Evolutionary conservation across 768 basidiomycete species (phyloP).

Genomic region (Auriculariales sp.): DNA sequence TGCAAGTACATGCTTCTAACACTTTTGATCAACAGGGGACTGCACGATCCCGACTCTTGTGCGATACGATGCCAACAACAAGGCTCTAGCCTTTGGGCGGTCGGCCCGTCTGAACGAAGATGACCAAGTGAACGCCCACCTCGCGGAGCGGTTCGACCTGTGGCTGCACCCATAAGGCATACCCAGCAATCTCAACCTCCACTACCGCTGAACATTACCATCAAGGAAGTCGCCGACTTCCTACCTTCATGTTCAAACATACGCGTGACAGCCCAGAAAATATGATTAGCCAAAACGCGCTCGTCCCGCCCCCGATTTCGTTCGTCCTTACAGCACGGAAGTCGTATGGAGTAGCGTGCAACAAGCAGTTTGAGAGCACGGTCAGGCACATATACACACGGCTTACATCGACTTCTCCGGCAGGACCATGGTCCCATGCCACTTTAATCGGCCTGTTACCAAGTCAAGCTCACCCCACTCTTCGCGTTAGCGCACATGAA

Average conservation of each 20-base stretch:
- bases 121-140: neutral
- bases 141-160: neutral
- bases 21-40: too few relatives aligned
- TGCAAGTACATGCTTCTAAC: neutral
- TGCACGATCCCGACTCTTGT: neutral
- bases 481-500: too few relatives aligned
- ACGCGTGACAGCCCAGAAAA: slow-evolving; percentile 7
- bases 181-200: slow-evolving; percentile 4
- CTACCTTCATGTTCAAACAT: slow-evolving; percentile 33
- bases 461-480: too few relatives aligned
- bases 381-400: too few relatives aligned
- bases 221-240: slow-evolving; percentile 31
- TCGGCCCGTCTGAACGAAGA: neutral
- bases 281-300: too few relatives aligned
- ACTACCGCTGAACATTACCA: slow-evolving; percentile 28
- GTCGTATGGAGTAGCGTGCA: too few relatives aligned
- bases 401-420: too few relatives aligned
- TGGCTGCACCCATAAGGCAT: neutral
- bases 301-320: too few relatives aligned
- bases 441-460: too few relatives aligned
- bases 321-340: too few relatives aligned
- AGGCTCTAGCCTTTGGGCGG: neutral
- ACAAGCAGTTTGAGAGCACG: too few relatives aligned
- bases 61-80: neutral
- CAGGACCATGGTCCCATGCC: too few relatives aligned